Evolutionary conservation across 1,139 yeast species (phyloP).

Genomic region (Casaregolazyma suthepensis): DNA sequence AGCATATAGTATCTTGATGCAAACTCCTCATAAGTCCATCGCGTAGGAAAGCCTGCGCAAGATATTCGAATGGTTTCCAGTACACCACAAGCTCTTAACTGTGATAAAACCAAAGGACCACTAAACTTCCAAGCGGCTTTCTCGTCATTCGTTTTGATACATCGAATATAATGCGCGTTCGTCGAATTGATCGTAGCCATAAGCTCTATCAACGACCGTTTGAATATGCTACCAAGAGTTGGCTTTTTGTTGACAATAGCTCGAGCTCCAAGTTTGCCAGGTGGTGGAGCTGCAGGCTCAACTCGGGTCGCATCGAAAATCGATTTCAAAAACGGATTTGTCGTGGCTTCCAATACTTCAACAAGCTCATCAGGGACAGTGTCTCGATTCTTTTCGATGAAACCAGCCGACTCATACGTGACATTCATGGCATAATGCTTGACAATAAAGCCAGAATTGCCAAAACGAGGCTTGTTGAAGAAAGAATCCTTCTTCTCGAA

Average conservation of each 20-base stretch:
- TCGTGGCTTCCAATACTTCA: constrained; percentile 69
- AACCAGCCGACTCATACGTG: constrained; percentile 86
- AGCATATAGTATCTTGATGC: constrained; percentile 84
- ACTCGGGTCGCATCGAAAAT: constrained; percentile 63
- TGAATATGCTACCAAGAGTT: constrained; percentile 90
- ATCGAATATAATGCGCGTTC: constrained; percentile 92
- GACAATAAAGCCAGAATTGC: constrained; percentile 84
- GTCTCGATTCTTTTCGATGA: constrained; percentile 94
- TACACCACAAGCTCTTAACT: constrained; percentile 97
- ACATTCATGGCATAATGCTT: constrained; percentile 95
- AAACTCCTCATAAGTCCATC: constrained; percentile 94
- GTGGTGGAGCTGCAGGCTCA: constrained; percentile 45
- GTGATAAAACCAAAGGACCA: constrained; percentile 90
- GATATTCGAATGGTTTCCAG: constrained; percentile 93
- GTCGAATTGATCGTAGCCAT: constrained; percentile 92
- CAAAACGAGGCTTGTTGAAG: constrained; percentile 91
- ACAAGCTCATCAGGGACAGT: constrained; percentile 95
- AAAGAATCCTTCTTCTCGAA: constrained; percentile 75
- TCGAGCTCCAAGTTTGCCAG: constrained; percentile 21
- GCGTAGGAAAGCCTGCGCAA: constrained; percentile 96
- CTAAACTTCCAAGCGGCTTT: constrained; percentile 96
- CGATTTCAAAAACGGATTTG: constrained; percentile 56
- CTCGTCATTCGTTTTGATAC: constrained; percentile 93
- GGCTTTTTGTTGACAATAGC: constrained; percentile 67
- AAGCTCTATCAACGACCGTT: constrained; percentile 82